Evolutionary conservation across 441 rosid genomes (phyloP), one percentile per base, ranked within the genome.

Genomic region (Viola pubescens): DNA sequence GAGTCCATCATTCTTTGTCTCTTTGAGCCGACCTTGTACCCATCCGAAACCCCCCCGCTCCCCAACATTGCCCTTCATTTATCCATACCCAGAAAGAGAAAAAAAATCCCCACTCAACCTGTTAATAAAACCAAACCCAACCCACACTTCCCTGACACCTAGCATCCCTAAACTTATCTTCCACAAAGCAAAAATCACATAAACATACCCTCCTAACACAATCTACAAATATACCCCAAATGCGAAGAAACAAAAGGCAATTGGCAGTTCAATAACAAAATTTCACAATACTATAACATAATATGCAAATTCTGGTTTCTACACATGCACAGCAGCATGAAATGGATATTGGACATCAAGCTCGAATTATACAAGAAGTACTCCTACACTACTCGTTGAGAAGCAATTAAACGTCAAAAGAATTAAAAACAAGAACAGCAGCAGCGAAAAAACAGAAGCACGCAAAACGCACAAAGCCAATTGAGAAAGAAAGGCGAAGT

Each of bases 1-100:
- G 97, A 84, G 82, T 85, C 95, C 88, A 80, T 90, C 95, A 90
- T 90, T 90, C 97, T 84, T 76, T 86, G 97, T 87, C 97, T 86
- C 97, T 90, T 90, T 84, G 97, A 86, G 86, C 95, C 95, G 70
- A 87, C 95, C 91, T 81, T 94, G 89, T 83, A 87, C 80, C 94
- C 87, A 77, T 86, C 89, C 66, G 87, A 83, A 82, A 80, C 75
- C 89, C 89, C 94, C 91, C 92, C 90, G 87, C 95, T 79, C 80
- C 97, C 97, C 82, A 89, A 87, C 89, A 85, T 85, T 69, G 85
- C 97, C 95, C 97, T 87, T 85, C 90, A 83, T 64, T 81, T 73
- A 82, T 77, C 74, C 87, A 79, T 72, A 84, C 82, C 87, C 90
- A 80, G 62, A 76, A 74, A 19, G 42, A 46, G 37, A 68, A 63